Evolutionary conservation across 805 yeast species (phyloP).

Genomic region (Suhomyces kilbournensis): DNA sequence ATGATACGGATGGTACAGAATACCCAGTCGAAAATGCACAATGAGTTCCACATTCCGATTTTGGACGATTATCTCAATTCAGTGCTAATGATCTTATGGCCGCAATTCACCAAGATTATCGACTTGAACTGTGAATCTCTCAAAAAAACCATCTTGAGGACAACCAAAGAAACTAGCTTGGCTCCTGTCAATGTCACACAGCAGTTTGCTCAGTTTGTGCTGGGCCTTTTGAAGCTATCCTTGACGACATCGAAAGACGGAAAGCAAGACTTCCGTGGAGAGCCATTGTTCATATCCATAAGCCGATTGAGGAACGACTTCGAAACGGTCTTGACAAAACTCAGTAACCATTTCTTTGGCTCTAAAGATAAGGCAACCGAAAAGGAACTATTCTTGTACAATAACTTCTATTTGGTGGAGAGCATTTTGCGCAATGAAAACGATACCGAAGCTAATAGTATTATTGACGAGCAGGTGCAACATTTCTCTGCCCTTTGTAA

Average conservation of each 20-base stretch:
- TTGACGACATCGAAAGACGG: conserved; percentile 5
- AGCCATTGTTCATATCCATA: conserved; percentile 72
- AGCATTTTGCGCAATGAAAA: conserved; percentile 49
- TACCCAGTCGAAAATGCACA: conserved; percentile 63
- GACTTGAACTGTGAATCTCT: conserved; percentile 76
- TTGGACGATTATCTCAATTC: conserved; percentile 67
- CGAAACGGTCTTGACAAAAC: conserved; percentile 72
- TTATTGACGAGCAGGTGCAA: conserved; percentile 33
- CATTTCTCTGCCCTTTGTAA: conserved; percentile 41
- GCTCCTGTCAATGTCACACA: conserved; percentile 65
- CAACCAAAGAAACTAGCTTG: conserved; percentile 22
- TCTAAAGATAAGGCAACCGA: conserved; percentile 39
- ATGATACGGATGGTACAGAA: conserved; percentile 70
- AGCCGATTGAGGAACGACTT: conserved; percentile 72
- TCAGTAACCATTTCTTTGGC: conserved; percentile 46
- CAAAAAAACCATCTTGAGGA: conserved; percentile 46
- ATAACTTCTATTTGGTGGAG: conserved; percentile 63
- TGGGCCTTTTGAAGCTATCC: conserved; percentile 63
- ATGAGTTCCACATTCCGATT: conserved; percentile 61
- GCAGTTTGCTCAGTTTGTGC: conserved; percentile 68
- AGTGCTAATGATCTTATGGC: conserved; percentile 76
- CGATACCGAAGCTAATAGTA: conserved; percentile 1
- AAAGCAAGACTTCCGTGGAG: conserved; percentile 40
- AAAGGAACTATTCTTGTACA: conserved; percentile 69
- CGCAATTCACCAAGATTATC: conserved; percentile 71